Evolutionary conservation across 805 yeast species (phyloP).

Genomic region (Yarrowia sp.): DNA sequence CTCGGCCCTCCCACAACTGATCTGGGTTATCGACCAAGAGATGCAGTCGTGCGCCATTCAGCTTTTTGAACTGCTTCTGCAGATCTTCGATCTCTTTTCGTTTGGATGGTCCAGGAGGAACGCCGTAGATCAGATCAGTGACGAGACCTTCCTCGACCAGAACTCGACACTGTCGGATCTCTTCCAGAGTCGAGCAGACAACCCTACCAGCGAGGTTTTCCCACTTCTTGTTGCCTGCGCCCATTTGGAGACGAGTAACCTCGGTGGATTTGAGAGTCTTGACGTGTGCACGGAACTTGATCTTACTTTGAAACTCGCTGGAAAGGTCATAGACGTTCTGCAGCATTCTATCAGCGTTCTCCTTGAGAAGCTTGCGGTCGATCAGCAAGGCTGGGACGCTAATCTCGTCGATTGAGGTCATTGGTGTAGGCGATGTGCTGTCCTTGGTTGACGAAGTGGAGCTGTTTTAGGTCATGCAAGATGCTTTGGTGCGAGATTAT

Average conservation of each 20-base stretch:
- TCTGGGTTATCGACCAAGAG: conserved; percentile 60
- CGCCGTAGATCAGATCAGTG: conserved; percentile 54
- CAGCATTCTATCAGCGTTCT: conserved; percentile 5
- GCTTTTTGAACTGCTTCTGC: conserved; percentile 43
- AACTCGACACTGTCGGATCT: conserved; percentile 55
- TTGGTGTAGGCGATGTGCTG: neutral
- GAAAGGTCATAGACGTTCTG: neutral
- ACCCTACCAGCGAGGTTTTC: conserved; percentile 39
- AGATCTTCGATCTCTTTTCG: conserved; percentile 42
- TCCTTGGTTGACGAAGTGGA: neutral
- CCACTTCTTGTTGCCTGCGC: conserved; percentile 28
- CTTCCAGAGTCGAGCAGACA: conserved; percentile 67
- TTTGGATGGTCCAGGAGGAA: conserved; percentile 56
- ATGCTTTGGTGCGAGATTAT: too few species aligned
- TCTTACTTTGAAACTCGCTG: conserved; percentile 29
- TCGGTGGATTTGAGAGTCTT: conserved; percentile 72
- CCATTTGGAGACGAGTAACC: conserved; percentile 57
- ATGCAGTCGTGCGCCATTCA: conserved; percentile 34
- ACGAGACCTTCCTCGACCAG: conserved; percentile 44
- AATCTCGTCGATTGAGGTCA: neutral
- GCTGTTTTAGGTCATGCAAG: too few species aligned
- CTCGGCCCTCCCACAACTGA: conserved; percentile 45
- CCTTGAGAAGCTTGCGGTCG: neutral
- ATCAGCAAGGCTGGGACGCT: conserved; percentile 18
- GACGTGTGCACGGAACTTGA: conserved; percentile 64